Evolutionary conservation across 768 basidiomycete species (phyloP).

Genomic region (Leucocoprinus birnbaumii): DNA sequence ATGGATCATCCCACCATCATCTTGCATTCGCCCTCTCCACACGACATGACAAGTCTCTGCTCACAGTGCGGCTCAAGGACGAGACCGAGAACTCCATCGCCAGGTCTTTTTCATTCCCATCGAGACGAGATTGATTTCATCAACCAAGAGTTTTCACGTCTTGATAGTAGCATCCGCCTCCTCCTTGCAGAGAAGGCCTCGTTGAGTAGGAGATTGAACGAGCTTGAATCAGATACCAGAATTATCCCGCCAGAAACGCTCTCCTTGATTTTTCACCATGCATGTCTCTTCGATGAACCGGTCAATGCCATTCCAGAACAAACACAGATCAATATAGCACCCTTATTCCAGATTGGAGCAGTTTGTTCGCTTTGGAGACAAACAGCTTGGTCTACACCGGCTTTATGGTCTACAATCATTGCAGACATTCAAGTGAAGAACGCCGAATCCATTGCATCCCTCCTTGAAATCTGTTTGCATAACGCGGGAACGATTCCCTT

Average conservation of each 20-base stretch:
- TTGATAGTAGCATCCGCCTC: neutral
- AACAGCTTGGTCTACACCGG: conserved; percentile 4
- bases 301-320: neutral
- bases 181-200: neutral
- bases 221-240: neutral
- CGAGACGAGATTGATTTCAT: conserved; percentile 1
- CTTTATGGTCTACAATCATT: neutral
- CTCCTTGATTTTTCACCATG: neutral
- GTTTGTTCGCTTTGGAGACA: conserved; percentile 4
- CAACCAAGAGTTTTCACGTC: neutral
- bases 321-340: neutral
- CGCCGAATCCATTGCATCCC: neutral
- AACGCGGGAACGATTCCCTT: neutral
- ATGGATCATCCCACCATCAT: no score
- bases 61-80: no score
- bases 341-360: neutral
- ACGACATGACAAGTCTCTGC: no score
- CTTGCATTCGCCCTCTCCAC: no score
- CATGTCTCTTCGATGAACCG: neutral
- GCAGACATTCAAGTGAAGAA: neutral
- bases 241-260: conserved; percentile 2
- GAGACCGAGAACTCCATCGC: no score
- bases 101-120: no score
- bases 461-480: neutral
- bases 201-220: neutral